Conservation (phyloP, 257 asterid species). For the Agastache rugosa region DNA sequence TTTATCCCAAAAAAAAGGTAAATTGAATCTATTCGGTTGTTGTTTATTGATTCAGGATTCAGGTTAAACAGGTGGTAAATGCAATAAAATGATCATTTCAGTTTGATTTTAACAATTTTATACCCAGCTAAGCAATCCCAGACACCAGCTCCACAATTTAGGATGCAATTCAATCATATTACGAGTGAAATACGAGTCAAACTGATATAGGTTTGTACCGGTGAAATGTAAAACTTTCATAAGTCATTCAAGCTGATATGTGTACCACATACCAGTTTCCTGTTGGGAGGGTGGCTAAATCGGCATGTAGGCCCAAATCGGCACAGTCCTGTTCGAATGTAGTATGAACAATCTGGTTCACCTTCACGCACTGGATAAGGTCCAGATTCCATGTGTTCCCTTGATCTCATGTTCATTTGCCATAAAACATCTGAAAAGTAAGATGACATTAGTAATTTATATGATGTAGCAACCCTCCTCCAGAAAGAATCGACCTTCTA, state of each 20-base stretch:
- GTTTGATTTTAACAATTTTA: slow-evolving; percentile 13
- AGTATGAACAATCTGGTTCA: slow-evolving; percentile 86
- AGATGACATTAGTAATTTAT: slow-evolving; percentile 37
- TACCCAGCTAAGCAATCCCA: slow-evolving; percentile 10
- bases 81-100: slow-evolving; percentile 10
- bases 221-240: slow-evolving; percentile 20
- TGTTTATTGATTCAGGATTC: slow-evolving; percentile 15
- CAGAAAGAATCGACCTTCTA: slow-evolving; percentile 14
- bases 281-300: slow-evolving; percentile 84
- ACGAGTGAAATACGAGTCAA: slow-evolving; percentile 13
- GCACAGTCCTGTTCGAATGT: slow-evolving; percentile 88
- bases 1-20: slow-evolving; percentile 11
- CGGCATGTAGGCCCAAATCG: slow-evolving; percentile 88
- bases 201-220: slow-evolving; percentile 15
- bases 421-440: slow-evolving; percentile 63
- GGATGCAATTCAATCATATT: slow-evolving; percentile 25
- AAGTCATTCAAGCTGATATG: slow-evolving; percentile 21
- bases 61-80: slow-evolving; percentile 23
- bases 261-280: slow-evolving; percentile 64
- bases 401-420: slow-evolving; percentile 76
- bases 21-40: slow-evolving; percentile 18
- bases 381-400: slow-evolving; percentile 74
- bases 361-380: slow-evolving; percentile 87
- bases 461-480: slow-evolving; percentile 15
- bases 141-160: slow-evolving; percentile 23